phyloP scores from a whole-genome alignment of 1,284 basidiomycete genomes.

The Trichosporon sp. region DNA sequence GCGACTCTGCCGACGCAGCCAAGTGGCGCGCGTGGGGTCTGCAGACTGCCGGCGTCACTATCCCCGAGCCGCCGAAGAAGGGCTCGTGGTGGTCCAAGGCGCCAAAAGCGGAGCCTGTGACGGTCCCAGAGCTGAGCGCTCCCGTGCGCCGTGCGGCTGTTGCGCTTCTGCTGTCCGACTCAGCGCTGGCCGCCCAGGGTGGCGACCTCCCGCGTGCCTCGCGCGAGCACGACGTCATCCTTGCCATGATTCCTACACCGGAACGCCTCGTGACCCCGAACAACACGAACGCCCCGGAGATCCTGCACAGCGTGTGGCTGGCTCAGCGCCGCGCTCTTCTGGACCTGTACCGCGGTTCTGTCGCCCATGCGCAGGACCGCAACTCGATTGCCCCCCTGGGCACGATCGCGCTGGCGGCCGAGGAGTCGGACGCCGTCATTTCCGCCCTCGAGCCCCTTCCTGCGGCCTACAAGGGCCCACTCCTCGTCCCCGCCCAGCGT shows the following conservation, averaged over 20 bases:
- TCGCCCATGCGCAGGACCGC: slow-evolving; percentile 64
- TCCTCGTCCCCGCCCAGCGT: slow-evolving; percentile 43
- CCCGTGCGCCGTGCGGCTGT: slow-evolving; percentile 69
- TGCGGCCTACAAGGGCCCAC: slow-evolving; percentile 29
- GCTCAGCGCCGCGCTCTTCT: slow-evolving; percentile 73
- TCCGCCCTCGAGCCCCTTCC: slow-evolving; percentile 61
- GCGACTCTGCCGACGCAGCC: slow-evolving; percentile 40
- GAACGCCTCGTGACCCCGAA: slow-evolving; percentile 57
- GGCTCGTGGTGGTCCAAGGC: slow-evolving; percentile 22
- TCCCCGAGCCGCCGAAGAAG: background rate
- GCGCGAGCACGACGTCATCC: slow-evolving; percentile 76
- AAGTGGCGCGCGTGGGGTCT: slow-evolving; percentile 55
- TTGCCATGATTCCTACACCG: slow-evolving; percentile 73
- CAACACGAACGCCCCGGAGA: slow-evolving; percentile 63
- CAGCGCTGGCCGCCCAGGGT: slow-evolving; percentile 67
- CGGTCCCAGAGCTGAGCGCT: slow-evolving; percentile 33
- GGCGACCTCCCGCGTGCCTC: slow-evolving; percentile 82
- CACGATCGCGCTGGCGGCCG: slow-evolving; percentile 65
- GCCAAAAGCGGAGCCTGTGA: slow-evolving; percentile 14
- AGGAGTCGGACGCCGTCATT: slow-evolving; percentile 69
- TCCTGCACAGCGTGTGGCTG: slow-evolving; percentile 66
- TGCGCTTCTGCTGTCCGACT: slow-evolving; percentile 69
- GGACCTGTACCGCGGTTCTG: slow-evolving; percentile 73
- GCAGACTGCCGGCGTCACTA: slow-evolving; percentile 33
- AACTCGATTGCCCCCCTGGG: slow-evolving; percentile 60